phyloP scores from a whole-genome alignment of 495 filamentous ascomycete genomes.

The Penicillium daleae region DNA sequence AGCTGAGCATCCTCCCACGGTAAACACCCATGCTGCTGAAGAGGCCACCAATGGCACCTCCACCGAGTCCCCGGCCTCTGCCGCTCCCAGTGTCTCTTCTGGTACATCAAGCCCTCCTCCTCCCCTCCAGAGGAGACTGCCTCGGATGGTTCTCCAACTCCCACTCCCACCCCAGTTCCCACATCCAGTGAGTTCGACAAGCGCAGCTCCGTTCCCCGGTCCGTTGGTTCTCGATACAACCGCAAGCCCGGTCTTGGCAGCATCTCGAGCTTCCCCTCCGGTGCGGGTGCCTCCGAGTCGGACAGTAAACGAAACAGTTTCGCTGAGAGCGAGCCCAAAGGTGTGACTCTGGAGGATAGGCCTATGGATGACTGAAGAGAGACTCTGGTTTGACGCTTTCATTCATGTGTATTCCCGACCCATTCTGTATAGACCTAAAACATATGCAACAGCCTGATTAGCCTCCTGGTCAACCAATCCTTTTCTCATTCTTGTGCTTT shows the following conservation, averaged over 20 bases:
- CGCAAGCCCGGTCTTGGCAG: constrained; percentile 51
- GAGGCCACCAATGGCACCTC: constrained; percentile 42
- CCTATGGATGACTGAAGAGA: constrained; percentile 75
- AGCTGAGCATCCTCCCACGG: constrained; percentile 33
- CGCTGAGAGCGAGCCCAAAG: constrained; percentile 53
- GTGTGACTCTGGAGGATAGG: constrained; percentile 80
- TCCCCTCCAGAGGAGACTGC: constrained; percentile 36
- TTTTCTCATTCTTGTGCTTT: constrained; percentile 2
- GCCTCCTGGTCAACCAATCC: not conserved
- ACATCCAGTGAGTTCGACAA: constrained; percentile 45
- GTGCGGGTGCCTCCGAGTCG: constrained; percentile 35
- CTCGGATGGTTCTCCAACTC: constrained; percentile 45
- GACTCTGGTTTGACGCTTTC: constrained; percentile 1
- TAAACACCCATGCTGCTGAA: constrained; percentile 35
- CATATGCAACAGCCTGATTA: not conserved
- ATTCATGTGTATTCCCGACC: constrained; percentile 1
- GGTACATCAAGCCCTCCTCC: constrained; percentile 38
- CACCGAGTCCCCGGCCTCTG: constrained; percentile 39
- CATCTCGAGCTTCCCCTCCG: constrained; percentile 44
- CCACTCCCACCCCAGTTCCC: constrained; percentile 42
- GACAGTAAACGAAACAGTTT: constrained; percentile 53
- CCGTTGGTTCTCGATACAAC: constrained; percentile 30
- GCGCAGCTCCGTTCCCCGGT: constrained; percentile 49
- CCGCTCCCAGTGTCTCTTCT: constrained; percentile 41
- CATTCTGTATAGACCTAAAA: constrained; percentile 20